phyloP scores from a whole-genome alignment of 1,139 yeast species.

The Schwanniomyces etchellsii region DNA sequence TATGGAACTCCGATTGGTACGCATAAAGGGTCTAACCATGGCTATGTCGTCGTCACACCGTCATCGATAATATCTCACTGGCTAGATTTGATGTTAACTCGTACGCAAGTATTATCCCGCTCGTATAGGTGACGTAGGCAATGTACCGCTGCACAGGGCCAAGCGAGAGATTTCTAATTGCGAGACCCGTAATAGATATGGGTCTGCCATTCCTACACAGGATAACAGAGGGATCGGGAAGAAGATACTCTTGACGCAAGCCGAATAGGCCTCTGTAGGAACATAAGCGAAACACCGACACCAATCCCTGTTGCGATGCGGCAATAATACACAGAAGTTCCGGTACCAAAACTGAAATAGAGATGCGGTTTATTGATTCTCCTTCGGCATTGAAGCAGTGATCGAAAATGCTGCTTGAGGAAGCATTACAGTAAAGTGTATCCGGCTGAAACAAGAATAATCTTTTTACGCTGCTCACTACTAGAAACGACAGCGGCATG shows the following conservation, averaged over 20 bases:
- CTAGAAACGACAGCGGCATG: constrained; percentile 13
- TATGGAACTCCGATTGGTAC: no score
- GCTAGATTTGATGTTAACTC: no score
- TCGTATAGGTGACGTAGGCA: constrained; percentile 26
- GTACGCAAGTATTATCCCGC: constrained; percentile 27
- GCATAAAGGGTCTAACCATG: no score
- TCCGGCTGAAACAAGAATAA: constrained; percentile 47
- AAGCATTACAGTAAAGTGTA: constrained; percentile 46
- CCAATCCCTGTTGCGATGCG: constrained; percentile 56
- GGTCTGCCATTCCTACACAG: constrained; percentile 22
- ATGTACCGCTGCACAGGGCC: constrained; percentile 13
- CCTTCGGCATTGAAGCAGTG: constrained; percentile 29
- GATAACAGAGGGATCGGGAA: constrained; percentile 36
- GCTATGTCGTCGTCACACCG: no score
- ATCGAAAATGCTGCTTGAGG: constrained; percentile 42
- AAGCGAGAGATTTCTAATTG: constrained; percentile 19
- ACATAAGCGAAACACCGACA: constrained; percentile 53
- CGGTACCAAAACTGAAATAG: constrained; percentile 47
- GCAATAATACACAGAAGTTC: constrained; percentile 49
- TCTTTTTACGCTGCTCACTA: constrained; percentile 39
- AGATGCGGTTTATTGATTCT: constrained; percentile 45
- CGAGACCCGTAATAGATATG: constrained; percentile 29
- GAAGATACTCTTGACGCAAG: constrained; percentile 55
- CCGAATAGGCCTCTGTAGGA: constrained; percentile 51
- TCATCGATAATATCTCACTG: no score